Conservation (phyloP, 768 basidiomycete species). For the Naganishia vaughanmartiniae region DNA sequence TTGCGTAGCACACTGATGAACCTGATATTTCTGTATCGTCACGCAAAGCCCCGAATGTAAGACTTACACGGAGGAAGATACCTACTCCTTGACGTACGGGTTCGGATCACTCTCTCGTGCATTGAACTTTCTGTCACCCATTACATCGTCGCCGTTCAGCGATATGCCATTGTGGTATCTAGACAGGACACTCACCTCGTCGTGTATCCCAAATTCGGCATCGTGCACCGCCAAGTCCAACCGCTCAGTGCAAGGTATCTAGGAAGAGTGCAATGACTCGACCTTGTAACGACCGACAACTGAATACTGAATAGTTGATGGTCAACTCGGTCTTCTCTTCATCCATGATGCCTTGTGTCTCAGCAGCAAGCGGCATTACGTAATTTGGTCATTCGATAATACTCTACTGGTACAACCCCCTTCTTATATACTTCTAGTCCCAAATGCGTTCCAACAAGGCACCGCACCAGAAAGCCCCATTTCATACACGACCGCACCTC, state of each 20-base stretch:
- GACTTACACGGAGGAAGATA: not conserved
- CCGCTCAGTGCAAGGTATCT: too few relatives aligned
- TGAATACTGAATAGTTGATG: too few relatives aligned
- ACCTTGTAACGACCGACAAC: too few relatives aligned
- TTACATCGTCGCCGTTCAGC: not conserved
- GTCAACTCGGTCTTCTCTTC: too few relatives aligned
- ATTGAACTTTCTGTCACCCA: constrained; percentile 21
- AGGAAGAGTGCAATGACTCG: too few relatives aligned
- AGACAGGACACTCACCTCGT: not conserved
- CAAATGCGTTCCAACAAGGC: too few relatives aligned
- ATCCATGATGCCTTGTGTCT: not conserved
- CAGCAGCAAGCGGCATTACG: too few relatives aligned
- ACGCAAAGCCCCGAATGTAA: not conserved
- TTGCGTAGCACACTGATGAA: constrained; percentile 22
- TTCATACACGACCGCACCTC: too few relatives aligned
- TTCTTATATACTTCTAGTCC: too few relatives aligned
- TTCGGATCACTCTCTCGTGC: constrained; percentile 28
- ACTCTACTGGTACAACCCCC: too few relatives aligned
- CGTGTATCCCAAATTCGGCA: constrained; percentile 21
- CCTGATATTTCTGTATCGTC: constrained; percentile 15
- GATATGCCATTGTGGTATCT: not conserved
- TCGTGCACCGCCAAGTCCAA: not conserved
- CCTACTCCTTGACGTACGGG: constrained; percentile 4
- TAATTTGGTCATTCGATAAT: too few relatives aligned
- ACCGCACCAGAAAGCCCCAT: too few relatives aligned